Percentiles rank a stretch among this genome's conserved stretches.
Evolutionary conservation across 305 asterid genomes (phyloP).

Genomic region (Solanum hybrid): DNA sequence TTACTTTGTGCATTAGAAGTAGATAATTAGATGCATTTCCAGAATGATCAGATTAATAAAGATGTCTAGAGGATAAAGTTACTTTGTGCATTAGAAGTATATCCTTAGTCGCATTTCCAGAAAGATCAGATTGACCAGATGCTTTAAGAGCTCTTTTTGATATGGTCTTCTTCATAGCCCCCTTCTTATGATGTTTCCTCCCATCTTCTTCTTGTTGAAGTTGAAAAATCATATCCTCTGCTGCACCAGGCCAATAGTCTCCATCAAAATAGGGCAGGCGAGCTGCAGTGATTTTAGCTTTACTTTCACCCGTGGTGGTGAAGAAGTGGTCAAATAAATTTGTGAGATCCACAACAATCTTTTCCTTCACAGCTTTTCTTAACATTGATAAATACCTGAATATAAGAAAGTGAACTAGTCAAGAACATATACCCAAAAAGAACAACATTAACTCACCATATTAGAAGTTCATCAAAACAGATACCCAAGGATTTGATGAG

Average conservation of each 20-base stretch:
- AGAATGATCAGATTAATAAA: conserved; percentile 61
- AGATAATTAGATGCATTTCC: conserved; percentile 79
- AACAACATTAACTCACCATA: background rate
- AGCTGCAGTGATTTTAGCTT: conserved; percentile 88
- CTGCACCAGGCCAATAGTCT: conserved; percentile 99
- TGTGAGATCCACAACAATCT: conserved; percentile 74
- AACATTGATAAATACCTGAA: conserved; percentile 88
- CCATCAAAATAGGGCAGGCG: conserved; percentile 96
- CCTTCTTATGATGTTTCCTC: conserved; percentile 72
- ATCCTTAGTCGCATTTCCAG: conserved; percentile 86
- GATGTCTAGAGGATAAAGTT: conserved; percentile 19
- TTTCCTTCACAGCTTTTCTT: conserved; percentile 80
- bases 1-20: conserved; percentile 83
- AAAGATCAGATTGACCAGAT: conserved; percentile 89
- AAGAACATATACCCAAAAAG: conserved; percentile 6
- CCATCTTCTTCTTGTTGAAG: conserved; percentile 94
- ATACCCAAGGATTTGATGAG: background rate
- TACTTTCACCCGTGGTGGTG: conserved; percentile 69
- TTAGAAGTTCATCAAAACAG: background rate
- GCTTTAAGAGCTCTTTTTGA: conserved; percentile 91
- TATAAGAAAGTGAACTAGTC: conserved; percentile 10
- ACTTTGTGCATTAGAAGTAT: conserved; percentile 87
- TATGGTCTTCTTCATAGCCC: conserved; percentile 58
- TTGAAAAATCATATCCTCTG: conserved; percentile 81
- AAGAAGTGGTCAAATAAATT: conserved; percentile 87